Evolutionary conservation across 345 rosid genomes (phyloP), one percentile per base, ranked within the genome.

Genomic region (Geranium brycei): DNA sequence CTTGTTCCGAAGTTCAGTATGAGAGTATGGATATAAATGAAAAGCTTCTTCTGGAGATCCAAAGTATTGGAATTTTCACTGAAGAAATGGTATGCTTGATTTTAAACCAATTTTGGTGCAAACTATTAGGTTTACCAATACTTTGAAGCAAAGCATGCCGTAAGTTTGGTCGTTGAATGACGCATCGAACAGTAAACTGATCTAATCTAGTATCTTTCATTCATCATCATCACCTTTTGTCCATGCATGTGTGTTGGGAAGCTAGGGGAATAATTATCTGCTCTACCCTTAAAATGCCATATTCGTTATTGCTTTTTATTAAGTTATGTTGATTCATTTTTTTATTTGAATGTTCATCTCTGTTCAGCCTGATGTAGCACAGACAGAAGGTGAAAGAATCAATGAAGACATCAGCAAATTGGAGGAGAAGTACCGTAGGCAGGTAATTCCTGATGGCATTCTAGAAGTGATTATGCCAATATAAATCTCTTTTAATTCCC

Each of bases 61-160:
- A 85, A 64, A 90, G 92, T 74, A 73, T 93, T 70, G 96, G 95
- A 64, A 86, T 88, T 72, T 86, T 81, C 78, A 80, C 85, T 73
- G 95, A 88, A 60, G 80, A 79, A 66, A 53, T 68, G 92, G 99
- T 93, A 82, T 19, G 85, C 69, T 2, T 47, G 53, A 23, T 23
- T 47, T 8, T 13, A 47, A 47, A 6, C 53, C 53, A 47, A 6
- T 6, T 47, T 47, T 47, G 53, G 14, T 47, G 53, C 14, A 8
- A 47, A 3, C 53, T 47, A 47, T 8, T 7, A 2, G 53, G 53
- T 47, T 8, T 47, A 8, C 11, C 10, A 2, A 10, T 13, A 35
- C 41, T 35, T 35, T 7, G 7, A 23, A 35, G 41, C 41, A 35
- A 35, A 4, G 13, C 53, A 47, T 47, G 53, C 15, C 53, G 11